These are phyloP conservation scores for Cunninghamia lanceolata DNA, from an alignment of 75 land plant species.

Conservation along the genomic window DNA sequence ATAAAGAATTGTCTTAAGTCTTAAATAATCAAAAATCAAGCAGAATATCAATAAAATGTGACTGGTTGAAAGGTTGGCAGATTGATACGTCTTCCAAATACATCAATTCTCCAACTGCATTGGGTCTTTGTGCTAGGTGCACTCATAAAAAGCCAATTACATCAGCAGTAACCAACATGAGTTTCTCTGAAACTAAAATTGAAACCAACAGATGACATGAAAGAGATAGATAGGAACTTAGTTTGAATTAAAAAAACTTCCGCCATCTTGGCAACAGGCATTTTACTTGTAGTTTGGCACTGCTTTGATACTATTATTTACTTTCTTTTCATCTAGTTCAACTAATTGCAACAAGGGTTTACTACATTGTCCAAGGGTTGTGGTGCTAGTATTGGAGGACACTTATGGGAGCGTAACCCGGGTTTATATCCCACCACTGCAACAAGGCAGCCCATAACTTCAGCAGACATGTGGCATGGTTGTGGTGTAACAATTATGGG, in stretches of 20 bases:
- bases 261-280: background rate
- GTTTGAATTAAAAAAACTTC: background rate
- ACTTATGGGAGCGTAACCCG: too few species aligned
- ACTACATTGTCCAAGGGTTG: too few species aligned
- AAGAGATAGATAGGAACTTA: background rate
- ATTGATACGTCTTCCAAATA: background rate
- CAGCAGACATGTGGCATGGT: too few species aligned
- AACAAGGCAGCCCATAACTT: too few species aligned
- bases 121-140: background rate
- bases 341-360: background rate
- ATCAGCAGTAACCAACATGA: background rate
- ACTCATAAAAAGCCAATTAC: background rate
- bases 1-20: background rate
- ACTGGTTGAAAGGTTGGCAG: background rate
- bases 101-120: background rate
- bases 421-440: too few species aligned
- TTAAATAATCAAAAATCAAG: background rate
- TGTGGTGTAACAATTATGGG: too few species aligned
- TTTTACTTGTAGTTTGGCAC: background rate
- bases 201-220: background rate
- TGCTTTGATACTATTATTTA: background rate
- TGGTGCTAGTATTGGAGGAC: too few species aligned
- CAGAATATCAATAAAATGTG: background rate
- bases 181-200: background rate
- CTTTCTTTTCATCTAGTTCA: background rate